Base-by-base conservation (phyloP, 176 grass and related monocot species). In the Microstegium vimineum region DNA sequence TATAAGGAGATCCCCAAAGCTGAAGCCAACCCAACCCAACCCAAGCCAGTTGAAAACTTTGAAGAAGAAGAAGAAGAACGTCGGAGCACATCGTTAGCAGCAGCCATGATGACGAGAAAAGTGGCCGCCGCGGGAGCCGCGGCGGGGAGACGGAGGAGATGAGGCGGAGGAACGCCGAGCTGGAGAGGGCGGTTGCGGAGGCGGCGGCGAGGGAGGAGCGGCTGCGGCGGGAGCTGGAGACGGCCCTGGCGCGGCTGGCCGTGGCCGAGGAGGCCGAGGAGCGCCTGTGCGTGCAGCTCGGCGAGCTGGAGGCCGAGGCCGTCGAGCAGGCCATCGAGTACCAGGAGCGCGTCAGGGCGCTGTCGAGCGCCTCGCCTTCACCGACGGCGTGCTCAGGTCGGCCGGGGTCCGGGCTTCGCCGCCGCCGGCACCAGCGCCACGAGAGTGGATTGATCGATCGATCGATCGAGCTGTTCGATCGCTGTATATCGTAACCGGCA, bases 201-300 rank as follows among this genome's bases (percentile, higher is more conserved):
- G 84, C 84, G 15, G 51, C 68, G 82, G 86, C 25, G 38, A 70
- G 91, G 85, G 94, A 97, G 79, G 85, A 86, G 22, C 84, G 43
- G 79, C 71, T 91, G 69, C 67, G 66, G 62, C 75, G 43, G 26
- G 88, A 97, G 90, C 88, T 94, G 78, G 90, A 94, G 70, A 76
- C 74, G 32, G 89, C 92, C 14, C 83, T 90, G 16, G 75, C 68
- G 66, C 49, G 88, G 83, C 65, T 91, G 62, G 82, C 73, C 27
- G 77, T 85, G 27, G 56, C 83, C 18, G 92, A 97, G 83, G 95
- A 92, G 81, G 95, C 84, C 46, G 92, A 94, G 90, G 92, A 94
- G 86, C 81, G 86, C 28, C 86, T 94, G n/a, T 92, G 90, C 64
- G 82, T 80, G 66, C 77, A 97, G 83, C 86, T 94, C 64, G 92